These are phyloP conservation scores for Sabuloglossum arenarium DNA, from an alignment of 495 filamentous ascomycete genomes.

Conservation along the genomic window DNA sequence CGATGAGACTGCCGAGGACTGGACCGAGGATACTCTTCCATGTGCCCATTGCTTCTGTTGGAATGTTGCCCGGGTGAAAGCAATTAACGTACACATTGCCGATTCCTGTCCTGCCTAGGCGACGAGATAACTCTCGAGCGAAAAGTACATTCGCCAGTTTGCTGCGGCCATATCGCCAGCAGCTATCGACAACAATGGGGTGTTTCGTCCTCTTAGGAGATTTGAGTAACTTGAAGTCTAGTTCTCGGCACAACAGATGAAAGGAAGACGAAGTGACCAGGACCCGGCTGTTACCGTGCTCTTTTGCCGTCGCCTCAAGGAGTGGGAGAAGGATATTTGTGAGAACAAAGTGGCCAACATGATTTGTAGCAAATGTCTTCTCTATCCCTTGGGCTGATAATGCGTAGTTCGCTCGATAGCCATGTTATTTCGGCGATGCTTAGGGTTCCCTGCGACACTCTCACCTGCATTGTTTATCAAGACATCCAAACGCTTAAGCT, in stretches of 20 bases:
- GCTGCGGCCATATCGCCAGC: conserved; percentile 21
- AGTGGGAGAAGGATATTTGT: conserved; percentile 17
- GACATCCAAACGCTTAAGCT: conserved; percentile 16
- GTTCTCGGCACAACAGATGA: conserved; percentile 11
- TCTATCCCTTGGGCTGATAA: conserved; percentile 17
- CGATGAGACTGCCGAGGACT: too few species aligned
- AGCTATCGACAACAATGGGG: conserved; percentile 7
- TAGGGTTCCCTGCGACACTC: too few species aligned
- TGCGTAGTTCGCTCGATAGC: conserved; percentile 8
- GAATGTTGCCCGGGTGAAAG: conserved; percentile 18
- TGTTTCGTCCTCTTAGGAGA: conserved; percentile 11
- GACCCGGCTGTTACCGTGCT: conserved; percentile 11
- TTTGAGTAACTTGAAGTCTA: conserved; percentile 13
- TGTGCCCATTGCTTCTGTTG: conserved; percentile 16
- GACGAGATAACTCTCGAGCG: conserved; percentile 16
- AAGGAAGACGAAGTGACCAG: conserved; percentile 16
- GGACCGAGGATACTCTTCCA: conserved; percentile 18
- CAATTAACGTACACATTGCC: conserved; percentile 13
- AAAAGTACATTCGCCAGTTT: conserved; percentile 27
- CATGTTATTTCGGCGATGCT: background rate
- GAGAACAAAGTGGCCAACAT: conserved; percentile 21
- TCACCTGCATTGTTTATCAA: conserved; percentile 22
- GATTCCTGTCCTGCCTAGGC: conserved; percentile 10
- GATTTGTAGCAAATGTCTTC: conserved; percentile 19
- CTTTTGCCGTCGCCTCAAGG: conserved; percentile 10